Evolutionary conservation across 108 stramenopile genomes (phyloP).

Genomic region (Cylindrotheca closterium): DNA sequence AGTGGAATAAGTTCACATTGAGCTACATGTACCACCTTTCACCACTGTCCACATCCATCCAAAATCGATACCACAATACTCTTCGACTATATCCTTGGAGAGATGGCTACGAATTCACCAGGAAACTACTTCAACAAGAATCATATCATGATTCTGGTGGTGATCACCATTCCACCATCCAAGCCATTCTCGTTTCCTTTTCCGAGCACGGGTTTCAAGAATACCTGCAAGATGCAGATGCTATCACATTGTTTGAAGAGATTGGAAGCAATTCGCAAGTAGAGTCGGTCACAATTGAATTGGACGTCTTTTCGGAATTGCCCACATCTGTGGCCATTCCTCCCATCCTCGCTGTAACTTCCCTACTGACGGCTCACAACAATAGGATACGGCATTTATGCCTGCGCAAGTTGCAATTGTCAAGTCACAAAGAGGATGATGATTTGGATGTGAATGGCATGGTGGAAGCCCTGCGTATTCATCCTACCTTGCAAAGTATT

Average conservation of each 20-base stretch:
- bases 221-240: not conserved
- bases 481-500: constrained; percentile 8
- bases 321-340: not conserved
- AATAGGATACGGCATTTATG: not conserved
- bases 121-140: no score
- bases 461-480: constrained; percentile 7
- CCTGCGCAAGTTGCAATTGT: not conserved
- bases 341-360: not conserved
- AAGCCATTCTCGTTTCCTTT: no score
- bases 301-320: not conserved
- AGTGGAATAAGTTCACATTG: no score
- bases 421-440: no score
- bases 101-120: not conserved
- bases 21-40: no score
- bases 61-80: no score
- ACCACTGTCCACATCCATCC: no score
- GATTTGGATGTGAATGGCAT: constrained; percentile 17
- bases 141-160: no score
- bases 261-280: not conserved
- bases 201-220: not conserved
- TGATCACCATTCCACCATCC: no score
- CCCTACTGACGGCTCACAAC: constrained; percentile 4
- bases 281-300: not conserved
- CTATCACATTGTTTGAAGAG: not conserved
- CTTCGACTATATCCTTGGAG: constrained; percentile 16